phyloP scores from a whole-genome alignment of 148 eudicot genomes.

The Cornus controversa region DNA sequence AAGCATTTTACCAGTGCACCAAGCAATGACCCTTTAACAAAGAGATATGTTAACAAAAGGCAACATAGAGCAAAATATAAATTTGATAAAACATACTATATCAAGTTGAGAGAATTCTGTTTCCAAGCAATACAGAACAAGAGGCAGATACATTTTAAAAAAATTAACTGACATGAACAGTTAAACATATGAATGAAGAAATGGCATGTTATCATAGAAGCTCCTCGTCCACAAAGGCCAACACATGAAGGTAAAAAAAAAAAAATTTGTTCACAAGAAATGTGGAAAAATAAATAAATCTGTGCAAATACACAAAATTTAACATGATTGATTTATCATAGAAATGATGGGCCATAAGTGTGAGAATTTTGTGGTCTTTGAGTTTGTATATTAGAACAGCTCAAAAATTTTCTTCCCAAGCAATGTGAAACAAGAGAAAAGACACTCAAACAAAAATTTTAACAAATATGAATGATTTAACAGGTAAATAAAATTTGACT shows the following conservation, averaged over 20 bases:
- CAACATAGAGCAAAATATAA: too few relatives aligned
- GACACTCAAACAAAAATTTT: background rate
- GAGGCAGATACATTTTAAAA: background rate
- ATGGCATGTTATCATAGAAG: background rate
- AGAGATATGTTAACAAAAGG: too few relatives aligned
- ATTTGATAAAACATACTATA: too few relatives aligned
- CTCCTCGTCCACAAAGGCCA: background rate
- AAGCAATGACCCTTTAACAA: too few relatives aligned
- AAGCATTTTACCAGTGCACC: too few relatives aligned
- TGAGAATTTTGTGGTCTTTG: background rate
- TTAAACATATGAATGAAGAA: too few relatives aligned
- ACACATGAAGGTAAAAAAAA: background rate
- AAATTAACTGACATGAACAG: background rate
- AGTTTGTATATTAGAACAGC: background rate
- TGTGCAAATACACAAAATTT: background rate
- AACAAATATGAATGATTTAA: background rate
- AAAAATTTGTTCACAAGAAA: background rate
- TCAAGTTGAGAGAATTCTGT: too few relatives aligned
- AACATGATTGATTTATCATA: background rate
- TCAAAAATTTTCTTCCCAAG: background rate
- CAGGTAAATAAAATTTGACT: background rate
- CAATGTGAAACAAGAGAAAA: background rate
- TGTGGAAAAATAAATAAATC: background rate
- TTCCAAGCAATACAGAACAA: too few relatives aligned
- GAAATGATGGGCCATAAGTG: background rate